A percentile compares a stretch with the other conserved stretches of the same genome.
Evolutionary conservation across 352 stramenopile species (phyloP).

Genomic region (Globisporangium camurandrum): DNA sequence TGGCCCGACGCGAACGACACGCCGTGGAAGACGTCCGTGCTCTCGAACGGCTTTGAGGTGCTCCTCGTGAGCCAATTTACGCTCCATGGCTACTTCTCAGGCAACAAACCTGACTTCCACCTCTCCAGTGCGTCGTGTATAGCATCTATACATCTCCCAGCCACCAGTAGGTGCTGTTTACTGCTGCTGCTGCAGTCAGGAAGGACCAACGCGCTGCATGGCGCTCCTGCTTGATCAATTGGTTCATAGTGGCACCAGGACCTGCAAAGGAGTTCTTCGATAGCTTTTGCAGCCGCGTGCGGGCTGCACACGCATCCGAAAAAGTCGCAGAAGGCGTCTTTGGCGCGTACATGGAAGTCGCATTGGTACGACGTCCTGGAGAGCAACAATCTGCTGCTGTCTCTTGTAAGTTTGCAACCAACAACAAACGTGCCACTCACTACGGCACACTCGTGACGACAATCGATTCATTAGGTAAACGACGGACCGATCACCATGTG

Average conservation of each 20-base stretch:
- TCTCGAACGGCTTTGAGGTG: conserved; percentile 60
- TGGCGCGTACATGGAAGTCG: conserved; percentile 82
- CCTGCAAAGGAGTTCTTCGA: conserved; percentile 74
- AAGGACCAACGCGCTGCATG: background rate
- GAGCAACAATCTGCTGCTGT: background rate
- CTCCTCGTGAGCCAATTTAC: conserved; percentile 87
- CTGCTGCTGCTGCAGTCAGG: background rate
- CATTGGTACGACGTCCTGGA: conserved; percentile 34
- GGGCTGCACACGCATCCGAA: conserved; percentile 39
- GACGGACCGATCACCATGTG: conserved; percentile 79
- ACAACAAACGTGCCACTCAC: background rate
- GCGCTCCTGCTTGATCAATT: background rate
- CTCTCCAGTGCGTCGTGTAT: conserved; percentile 54
- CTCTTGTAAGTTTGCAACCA: background rate
- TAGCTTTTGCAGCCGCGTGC: conserved; percentile 60
- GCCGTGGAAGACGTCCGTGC: conserved; percentile 62
- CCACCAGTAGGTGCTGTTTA: background rate
- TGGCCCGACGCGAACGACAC: conserved; percentile 57
- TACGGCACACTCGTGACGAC: background rate
- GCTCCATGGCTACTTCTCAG: conserved; percentile 65
- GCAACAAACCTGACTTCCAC: conserved; percentile 86
- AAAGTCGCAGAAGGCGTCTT: conserved; percentile 80
- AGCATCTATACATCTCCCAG: too few species aligned
- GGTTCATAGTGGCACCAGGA: conserved; percentile 41
- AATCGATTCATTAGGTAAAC: conserved; percentile 37